Evolutionary conservation across 2,329 filamentous ascomycete species (phyloP).

Genomic region (Talaromyces atroroseus): DNA sequence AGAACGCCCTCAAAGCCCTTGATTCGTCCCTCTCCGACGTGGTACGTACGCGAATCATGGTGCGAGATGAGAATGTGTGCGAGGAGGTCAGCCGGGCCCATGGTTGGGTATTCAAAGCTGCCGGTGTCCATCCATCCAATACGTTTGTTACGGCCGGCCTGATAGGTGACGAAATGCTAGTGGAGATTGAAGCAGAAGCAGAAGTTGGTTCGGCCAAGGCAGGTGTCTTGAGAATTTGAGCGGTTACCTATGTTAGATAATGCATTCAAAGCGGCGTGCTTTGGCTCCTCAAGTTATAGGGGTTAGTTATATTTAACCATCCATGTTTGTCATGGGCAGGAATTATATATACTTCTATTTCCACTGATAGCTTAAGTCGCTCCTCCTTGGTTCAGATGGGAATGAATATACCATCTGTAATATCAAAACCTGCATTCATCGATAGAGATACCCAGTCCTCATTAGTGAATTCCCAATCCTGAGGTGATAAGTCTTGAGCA

Average conservation of each 20-base stretch:
- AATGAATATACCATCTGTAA: background rate
- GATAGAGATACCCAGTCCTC: background rate
- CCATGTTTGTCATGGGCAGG: too few relatives aligned
- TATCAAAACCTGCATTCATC: background rate
- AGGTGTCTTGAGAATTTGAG: background rate
- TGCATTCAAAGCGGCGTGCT: too few relatives aligned
- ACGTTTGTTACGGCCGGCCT: background rate
- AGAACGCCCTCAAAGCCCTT: background rate
- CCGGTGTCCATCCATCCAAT: background rate
- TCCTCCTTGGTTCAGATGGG: background rate
- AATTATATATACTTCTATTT: too few relatives aligned
- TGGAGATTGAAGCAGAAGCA: conserved; percentile 2
- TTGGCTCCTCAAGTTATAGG: too few relatives aligned
- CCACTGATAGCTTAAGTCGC: too few relatives aligned
- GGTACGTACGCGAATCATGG: background rate
- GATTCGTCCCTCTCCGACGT: background rate
- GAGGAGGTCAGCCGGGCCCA: conserved; percentile 1
- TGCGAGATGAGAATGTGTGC: background rate
- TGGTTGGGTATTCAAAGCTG: background rate
- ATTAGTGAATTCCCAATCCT: background rate
- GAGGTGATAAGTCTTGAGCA: background rate
- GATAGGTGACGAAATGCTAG: conserved; percentile 2
- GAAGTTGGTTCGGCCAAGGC: background rate
- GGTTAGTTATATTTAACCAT: too few relatives aligned
- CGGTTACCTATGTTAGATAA: background rate